phyloP scores from a whole-genome alignment of 2,329 filamentous ascomycete genomes.

The Aspergillus fructus region DNA sequence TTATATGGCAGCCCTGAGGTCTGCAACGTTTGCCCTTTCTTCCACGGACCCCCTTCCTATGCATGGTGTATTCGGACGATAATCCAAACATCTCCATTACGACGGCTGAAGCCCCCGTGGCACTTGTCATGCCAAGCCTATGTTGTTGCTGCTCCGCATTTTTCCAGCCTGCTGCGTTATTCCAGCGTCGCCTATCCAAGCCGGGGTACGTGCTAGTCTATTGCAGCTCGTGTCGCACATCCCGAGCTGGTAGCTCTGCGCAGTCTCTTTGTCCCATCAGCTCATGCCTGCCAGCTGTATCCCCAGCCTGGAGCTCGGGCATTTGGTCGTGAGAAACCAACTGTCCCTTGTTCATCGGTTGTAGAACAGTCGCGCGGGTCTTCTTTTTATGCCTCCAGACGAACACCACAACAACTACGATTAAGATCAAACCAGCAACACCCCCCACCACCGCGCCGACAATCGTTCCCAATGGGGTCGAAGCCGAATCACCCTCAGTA shows the following conservation, averaged over 20 bases:
- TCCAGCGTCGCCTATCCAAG: no score
- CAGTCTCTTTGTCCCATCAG: background rate
- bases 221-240: background rate
- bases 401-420: background rate
- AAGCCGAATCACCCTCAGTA: background rate
- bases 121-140: no score
- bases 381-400: background rate
- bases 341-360: background rate
- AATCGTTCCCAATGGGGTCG: background rate
- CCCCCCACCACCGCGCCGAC: background rate
- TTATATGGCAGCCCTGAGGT: no score
- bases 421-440: background rate
- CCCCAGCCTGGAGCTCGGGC: background rate
- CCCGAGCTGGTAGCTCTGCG: background rate
- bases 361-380: background rate
- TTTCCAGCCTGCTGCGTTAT: no score
- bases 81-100: no score
- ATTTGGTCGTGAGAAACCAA: background rate
- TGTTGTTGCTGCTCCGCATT: no score
- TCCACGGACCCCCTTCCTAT: no score
- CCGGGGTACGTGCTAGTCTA: background rate
- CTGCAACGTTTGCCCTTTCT: no score
- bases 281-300: background rate
- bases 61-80: no score
- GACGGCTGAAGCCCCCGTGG: no score